Percentiles rank a stretch among this genome's conserved stretches.
Conservation (phyloP, 2,329 filamentous ascomycete genomes). For the Hypoxylon rubiginosum region DNA sequence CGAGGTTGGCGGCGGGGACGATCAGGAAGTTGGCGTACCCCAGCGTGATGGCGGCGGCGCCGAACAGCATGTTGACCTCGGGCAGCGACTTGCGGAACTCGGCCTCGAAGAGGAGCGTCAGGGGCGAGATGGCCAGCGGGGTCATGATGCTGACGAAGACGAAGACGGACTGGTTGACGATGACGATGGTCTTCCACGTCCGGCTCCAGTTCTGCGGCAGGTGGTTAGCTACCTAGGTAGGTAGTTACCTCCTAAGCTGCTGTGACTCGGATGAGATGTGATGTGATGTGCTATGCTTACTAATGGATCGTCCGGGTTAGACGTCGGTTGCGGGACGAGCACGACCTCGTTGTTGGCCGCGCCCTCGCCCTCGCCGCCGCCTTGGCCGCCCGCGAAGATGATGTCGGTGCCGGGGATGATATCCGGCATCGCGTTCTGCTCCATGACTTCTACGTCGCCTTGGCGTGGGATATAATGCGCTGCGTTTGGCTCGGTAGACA, state of each 20-base stretch:
- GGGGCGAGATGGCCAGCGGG: constrained; percentile 53
- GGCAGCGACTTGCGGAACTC: constrained; percentile 53
- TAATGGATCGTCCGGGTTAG: constrained; percentile 45
- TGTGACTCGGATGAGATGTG: background rate
- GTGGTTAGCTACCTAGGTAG: constrained; percentile 16
- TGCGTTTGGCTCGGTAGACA: background rate
- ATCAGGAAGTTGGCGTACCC: constrained; percentile 54
- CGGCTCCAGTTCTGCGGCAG: constrained; percentile 50
- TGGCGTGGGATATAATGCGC: background rate
- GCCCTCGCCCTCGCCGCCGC: constrained; percentile 14
- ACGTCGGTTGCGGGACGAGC: constrained; percentile 46
- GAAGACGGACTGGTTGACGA: constrained; percentile 53
- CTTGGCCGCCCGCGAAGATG: constrained; percentile 33
- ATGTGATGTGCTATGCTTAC: too few species aligned
- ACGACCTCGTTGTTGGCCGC: constrained; percentile 36
- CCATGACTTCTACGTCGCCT: constrained; percentile 20
- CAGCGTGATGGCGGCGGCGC: constrained; percentile 51
- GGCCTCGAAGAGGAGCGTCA: constrained; percentile 53
- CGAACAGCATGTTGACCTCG: constrained; percentile 54
- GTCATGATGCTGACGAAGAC: constrained; percentile 55
- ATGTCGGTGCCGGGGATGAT: constrained; percentile 45
- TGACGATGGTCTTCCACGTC: constrained; percentile 50
- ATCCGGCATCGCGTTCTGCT: constrained; percentile 23
- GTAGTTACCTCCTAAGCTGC: too few species aligned
- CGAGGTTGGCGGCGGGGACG: constrained; percentile 51